phyloP scores from a whole-genome alignment of 192 early-diverging fungal genomes.

The Entophlyctis luteolus region DNA sequence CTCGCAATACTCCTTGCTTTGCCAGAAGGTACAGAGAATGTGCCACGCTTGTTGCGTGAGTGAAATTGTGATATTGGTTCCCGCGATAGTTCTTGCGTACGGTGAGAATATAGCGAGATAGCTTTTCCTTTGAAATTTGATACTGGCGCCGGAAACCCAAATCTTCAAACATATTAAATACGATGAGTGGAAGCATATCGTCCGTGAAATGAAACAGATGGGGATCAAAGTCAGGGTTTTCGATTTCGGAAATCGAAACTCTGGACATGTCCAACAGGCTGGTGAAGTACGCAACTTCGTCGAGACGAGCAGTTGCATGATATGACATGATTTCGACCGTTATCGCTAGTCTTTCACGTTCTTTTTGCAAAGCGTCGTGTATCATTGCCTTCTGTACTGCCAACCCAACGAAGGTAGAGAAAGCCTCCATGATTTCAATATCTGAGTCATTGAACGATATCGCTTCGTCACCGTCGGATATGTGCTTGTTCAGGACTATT shows the following conservation, averaged over 20 bases:
- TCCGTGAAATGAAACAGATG: slow-evolving; percentile 28
- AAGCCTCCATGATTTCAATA: slow-evolving; percentile 33
- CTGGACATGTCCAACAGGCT: neutral
- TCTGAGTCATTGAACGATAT: slow-evolving; percentile 29
- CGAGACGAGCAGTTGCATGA: slow-evolving; percentile 27
- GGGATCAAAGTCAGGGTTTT: slow-evolving; percentile 25
- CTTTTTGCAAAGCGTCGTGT: slow-evolving; percentile 24
- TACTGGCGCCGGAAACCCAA: slow-evolving; percentile 25
- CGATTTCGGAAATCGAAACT: neutral
- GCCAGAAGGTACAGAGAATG: slow-evolving; percentile 36
- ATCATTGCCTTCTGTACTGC: slow-evolving; percentile 39
- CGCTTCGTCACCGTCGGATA: neutral
- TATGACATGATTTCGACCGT: slow-evolving; percentile 46
- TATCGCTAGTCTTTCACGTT: slow-evolving; percentile 30
- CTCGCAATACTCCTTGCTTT: neutral
- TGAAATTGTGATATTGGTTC: slow-evolving; percentile 49
- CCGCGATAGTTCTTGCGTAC: slow-evolving; percentile 44
- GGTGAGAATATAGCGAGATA: slow-evolving; percentile 38
- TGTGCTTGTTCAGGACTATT: slow-evolving; percentile 43
- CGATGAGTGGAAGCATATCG: slow-evolving; percentile 33
- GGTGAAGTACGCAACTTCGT: slow-evolving; percentile 31
- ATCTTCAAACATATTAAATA: slow-evolving; percentile 35
- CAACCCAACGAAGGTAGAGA: slow-evolving; percentile 44
- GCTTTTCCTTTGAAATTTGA: slow-evolving; percentile 33
- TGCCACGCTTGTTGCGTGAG: slow-evolving; percentile 41